Evolutionary conservation across 176 grass and related monocot species (phyloP).

Genomic region (Bonia amplexicaulis): DNA sequence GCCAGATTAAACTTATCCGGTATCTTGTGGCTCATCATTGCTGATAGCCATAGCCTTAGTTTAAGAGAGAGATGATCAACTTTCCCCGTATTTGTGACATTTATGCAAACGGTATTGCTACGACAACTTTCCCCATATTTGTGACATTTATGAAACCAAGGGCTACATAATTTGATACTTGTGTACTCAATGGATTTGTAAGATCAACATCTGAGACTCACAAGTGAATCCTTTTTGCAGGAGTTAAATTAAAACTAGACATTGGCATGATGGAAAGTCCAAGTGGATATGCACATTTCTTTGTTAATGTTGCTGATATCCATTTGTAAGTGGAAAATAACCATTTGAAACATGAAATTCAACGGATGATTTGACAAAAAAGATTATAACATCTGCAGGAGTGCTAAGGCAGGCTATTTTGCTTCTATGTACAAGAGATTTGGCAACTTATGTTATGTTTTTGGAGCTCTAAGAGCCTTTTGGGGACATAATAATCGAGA

Average conservation of each 20-base stretch:
- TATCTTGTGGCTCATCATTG: background rate
- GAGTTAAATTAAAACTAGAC: conserved; percentile 84
- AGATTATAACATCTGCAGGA: conserved; percentile 40
- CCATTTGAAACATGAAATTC: conserved; percentile 4
- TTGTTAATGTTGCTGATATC: conserved; percentile 92
- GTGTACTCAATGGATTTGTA: background rate
- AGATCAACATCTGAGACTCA: conserved; percentile 22
- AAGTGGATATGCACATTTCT: conserved; percentile 64
- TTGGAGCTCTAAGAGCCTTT: conserved; percentile 84
- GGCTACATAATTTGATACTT: background rate
- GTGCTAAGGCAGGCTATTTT: conserved; percentile 95
- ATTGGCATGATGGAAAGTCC: conserved; percentile 63
- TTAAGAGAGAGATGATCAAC: background rate
- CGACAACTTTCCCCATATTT: background rate
- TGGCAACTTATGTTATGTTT: conserved; percentile 90
- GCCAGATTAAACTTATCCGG: background rate
- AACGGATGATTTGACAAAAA: conserved; percentile 18
- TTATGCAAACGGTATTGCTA: background rate
- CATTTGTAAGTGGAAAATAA: conserved; percentile 70
- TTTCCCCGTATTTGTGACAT: background rate
- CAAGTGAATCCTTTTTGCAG: conserved; percentile 35
- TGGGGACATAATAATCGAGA: conserved; percentile 67
- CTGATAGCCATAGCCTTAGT: background rate
- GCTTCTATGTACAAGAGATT: conserved; percentile 88
- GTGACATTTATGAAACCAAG: background rate